Conservation (phyloP, 202 grass and related monocot species). For the Carex arenaria region DNA sequence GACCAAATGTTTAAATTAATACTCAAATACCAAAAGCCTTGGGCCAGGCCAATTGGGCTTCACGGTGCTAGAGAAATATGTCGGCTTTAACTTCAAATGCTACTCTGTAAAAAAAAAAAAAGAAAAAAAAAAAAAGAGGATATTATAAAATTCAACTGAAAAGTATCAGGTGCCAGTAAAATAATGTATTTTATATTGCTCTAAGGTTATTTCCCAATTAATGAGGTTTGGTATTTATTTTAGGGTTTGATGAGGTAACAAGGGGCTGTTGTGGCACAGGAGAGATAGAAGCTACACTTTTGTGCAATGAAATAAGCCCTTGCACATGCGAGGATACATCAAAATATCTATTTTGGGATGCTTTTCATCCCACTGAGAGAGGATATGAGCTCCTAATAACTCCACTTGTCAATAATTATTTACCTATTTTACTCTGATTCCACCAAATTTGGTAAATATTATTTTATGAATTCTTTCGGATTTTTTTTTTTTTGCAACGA, state of each 20-base stretch:
- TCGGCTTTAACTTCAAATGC: background rate
- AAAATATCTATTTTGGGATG: constrained; percentile 22
- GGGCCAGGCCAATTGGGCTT: background rate
- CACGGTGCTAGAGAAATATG: background rate
- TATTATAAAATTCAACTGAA: background rate
- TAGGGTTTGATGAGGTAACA: constrained; percentile 15
- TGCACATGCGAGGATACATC: constrained; percentile 17
- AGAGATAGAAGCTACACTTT: background rate
- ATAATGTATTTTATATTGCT: background rate
- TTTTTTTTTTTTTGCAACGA: too few species aligned
- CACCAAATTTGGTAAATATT: background rate
- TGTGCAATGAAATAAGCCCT: background rate
- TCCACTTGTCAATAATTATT: background rate
- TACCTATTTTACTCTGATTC: background rate
- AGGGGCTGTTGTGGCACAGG: constrained; percentile 22
- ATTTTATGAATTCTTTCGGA: background rate
- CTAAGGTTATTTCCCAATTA: background rate
- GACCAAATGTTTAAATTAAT: background rate
- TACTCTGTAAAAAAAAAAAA: too few species aligned
- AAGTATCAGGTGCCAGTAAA: background rate
- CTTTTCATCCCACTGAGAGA: constrained; percentile 23
- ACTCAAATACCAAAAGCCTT: background rate
- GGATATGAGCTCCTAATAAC: constrained; percentile 9
- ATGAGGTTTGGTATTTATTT: background rate
- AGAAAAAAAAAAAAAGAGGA: too few species aligned